These are phyloP conservation scores for Rhizoctonia solani DNA, from an alignment of 1,284 basidiomycete species.

Conservation along the genomic window DNA sequence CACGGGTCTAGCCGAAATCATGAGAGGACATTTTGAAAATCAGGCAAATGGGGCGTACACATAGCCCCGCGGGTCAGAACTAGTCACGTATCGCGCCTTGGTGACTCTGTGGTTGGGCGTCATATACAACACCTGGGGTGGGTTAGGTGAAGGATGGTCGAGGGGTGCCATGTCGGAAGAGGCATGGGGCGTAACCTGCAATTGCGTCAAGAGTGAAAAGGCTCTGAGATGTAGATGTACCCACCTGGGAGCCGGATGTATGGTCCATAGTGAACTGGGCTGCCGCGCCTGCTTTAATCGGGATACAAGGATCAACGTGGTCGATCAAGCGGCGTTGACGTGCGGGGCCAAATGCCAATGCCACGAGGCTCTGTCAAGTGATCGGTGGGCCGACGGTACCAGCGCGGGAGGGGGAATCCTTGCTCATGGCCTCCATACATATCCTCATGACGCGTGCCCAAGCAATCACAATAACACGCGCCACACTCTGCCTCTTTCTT, in stretches of 20 bases:
- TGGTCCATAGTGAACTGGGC: conserved; percentile 3
- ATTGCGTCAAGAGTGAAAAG: not conserved
- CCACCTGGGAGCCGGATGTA: conserved; percentile 26
- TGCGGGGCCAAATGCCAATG: conserved; percentile 15
- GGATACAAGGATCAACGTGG: not conserved
- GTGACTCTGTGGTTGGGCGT: conserved; percentile 30
- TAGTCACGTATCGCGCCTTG: conserved; percentile 73
- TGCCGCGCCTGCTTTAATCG: too few species aligned
- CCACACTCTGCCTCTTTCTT: not conserved
- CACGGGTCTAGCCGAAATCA: conserved; percentile 59
- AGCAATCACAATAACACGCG: conserved; percentile 16
- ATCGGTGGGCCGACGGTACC: not conserved
- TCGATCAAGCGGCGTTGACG: conserved; percentile 16
- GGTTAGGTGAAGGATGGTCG: not conserved
- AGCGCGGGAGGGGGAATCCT: not conserved
- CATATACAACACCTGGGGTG: conserved; percentile 27
- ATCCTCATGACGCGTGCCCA: conserved; percentile 20
- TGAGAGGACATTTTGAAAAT: conserved; percentile 12
- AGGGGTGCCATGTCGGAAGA: conserved; percentile 5
- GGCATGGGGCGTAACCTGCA: not conserved
- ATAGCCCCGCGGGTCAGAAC: conserved; percentile 81
- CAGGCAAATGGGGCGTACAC: conserved; percentile 56
- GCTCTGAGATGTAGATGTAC: conserved; percentile 4
- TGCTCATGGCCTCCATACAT: not conserved
- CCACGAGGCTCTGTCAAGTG: conserved; percentile 20